Evolutionary conservation across 2,329 filamentous ascomycete genomes (phyloP), one percentile per base, ranked within the genome.

Genomic region (Didymellaceae sp.): DNA sequence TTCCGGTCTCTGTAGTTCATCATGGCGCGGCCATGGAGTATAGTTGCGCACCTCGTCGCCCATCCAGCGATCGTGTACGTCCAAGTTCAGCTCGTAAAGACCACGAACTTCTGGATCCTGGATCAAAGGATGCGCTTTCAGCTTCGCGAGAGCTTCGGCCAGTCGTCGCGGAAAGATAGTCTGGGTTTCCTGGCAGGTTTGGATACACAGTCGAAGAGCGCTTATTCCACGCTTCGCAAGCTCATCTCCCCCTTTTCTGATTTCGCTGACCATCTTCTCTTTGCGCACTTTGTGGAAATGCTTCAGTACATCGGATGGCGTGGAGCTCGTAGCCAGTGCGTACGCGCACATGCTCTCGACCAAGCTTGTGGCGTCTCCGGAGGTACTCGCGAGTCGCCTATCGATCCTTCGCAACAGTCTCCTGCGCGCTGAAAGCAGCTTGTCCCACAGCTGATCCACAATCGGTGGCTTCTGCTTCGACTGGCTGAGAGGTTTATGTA

Each of bases 11-110:
- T 74, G 66, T 5, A 80, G 62, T 58, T 94, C 89, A 58, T 92
- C 90, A 62, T 95, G 86, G 22, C 89, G 86, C 26, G 95, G 89
- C 76, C 91, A 96, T 0, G 92, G 92, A 1, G 86, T 93, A 67
- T 95, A 97, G 58, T 88, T 88, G 37, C 84, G 84, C 32, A 96
- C 89, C 53, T 95, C 90, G 6, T 91, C 86, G 14, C 88, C 82
- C 55, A 94, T 89, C 89, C 91, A 96, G 16, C 82, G 81, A 57
- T 87, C 85, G 63, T 90, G 86, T 8, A 94, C 75, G 65, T 96
- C 91, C 20, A 97, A 76, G 26, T 89, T 84, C 10, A 96, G 75
- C 13, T 87, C 87, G 57, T 89, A 84, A 1, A 94, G 72, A 1
- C 77, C 74, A 45, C 82, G 80, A 14, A 97, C 77, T 1, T 86